A percentile compares a stretch with the other conserved stretches of the same genome.
Conservation (phyloP, 2,329 filamentous ascomycete species). For the Chaetomium sp. region DNA sequence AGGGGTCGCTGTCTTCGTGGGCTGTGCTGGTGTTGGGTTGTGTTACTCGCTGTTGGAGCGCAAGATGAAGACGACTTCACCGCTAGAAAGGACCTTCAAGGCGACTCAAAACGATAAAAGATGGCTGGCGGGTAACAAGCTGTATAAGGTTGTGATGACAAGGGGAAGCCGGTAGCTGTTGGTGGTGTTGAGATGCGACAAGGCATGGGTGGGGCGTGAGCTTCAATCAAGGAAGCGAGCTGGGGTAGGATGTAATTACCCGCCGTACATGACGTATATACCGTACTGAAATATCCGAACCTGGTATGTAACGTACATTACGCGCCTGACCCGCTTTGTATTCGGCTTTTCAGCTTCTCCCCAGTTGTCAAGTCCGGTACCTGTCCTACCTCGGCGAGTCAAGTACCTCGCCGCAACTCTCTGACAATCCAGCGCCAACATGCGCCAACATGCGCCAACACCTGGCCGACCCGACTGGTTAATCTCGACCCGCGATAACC, state of each 20-base stretch:
- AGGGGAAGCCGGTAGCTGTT: background rate
- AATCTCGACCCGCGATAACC: conserved; percentile 4
- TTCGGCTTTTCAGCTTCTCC: background rate
- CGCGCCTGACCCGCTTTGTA: background rate
- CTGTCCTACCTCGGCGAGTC: background rate
- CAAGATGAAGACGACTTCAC: background rate
- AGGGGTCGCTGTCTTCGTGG: background rate
- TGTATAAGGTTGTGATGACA: background rate
- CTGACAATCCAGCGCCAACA: conserved; percentile 15
- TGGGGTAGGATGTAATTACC: background rate
- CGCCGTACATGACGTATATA: background rate
- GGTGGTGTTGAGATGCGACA: conserved; percentile 10
- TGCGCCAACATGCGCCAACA: conserved; percentile 3
- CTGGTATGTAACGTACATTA: conserved; percentile 1
- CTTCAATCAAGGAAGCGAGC: background rate
- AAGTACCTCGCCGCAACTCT: conserved; percentile 12
- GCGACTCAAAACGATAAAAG: background rate
- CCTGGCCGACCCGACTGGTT: background rate
- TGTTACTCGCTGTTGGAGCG: background rate
- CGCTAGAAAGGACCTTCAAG: background rate
- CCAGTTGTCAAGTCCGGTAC: background rate
- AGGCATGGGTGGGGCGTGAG: background rate
- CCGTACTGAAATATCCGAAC: background rate
- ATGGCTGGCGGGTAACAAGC: background rate
- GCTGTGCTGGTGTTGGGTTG: background rate